A percentile compares a stretch with the other conserved stretches of the same genome.
phyloP scores from a whole-genome alignment of 2,329 filamentous ascomycete genomes.

The Thermomyces lanuginosus region DNA sequence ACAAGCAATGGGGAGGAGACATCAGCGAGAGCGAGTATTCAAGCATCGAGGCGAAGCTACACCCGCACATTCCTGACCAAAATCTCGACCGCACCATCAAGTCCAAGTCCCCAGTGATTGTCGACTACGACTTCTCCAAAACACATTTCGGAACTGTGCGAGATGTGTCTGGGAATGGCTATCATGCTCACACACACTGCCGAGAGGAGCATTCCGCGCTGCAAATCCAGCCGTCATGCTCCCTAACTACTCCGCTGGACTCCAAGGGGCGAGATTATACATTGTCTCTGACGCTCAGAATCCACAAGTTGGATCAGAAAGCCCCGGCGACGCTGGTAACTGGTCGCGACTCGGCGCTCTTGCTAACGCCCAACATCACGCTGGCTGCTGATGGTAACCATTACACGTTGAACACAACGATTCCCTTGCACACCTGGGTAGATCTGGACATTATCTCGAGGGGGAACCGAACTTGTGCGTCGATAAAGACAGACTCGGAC shows the following conservation, averaged over 20 bases:
- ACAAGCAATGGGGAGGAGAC: conserved; percentile 40
- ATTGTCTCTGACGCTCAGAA: no score
- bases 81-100: conserved; percentile 32
- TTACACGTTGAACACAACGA: conserved; percentile 26
- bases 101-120: conserved; percentile 25
- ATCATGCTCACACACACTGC: conserved; percentile 22
- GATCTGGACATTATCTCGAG: no score
- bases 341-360: conserved; percentile 29
- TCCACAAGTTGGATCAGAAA: no score
- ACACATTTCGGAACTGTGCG: conserved; percentile 15
- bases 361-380: conserved; percentile 23
- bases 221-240: conserved; percentile 23
- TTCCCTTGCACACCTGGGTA: conserved; percentile 23
- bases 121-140: conserved; percentile 28
- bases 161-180: conserved; percentile 17
- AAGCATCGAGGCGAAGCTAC: conserved; percentile 24
- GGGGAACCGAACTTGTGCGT: conserved; percentile 18
- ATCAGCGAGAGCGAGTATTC: conserved; percentile 27
- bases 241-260: conserved; percentile 30
- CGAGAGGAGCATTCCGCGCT: conserved; percentile 15
- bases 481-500: neutral
- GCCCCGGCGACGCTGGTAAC: no score
- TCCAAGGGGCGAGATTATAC: conserved; percentile 42
- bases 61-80: conserved; percentile 28
- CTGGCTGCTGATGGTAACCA: conserved; percentile 23